Base-by-base conservation (phyloP, 345 rosid species). In the Rhodamnia argentea region DNA sequence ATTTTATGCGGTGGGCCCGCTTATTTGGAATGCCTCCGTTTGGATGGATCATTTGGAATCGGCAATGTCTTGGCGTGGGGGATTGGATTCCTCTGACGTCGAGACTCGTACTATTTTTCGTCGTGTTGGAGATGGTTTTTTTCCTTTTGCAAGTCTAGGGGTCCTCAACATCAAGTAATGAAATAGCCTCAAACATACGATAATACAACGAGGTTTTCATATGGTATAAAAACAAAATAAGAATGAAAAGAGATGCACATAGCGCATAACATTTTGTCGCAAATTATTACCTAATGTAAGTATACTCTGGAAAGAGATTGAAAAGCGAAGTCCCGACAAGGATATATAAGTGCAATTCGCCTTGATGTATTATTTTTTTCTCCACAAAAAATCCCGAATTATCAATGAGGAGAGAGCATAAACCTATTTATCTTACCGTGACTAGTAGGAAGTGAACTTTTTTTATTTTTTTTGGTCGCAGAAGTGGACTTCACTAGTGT, bases 251-350 rank as follows among this genome's bases (percentile, higher is more conserved):
- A 16, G 81, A 37, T 37, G 23, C 10, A 18, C 32, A 20, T 7
- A 4, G 9, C 60, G 58, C 10, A 55, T 20, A 55, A 8, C 58
- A 22, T 13, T 3, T 22, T 29, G 42, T 15, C 3, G 15, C 42
- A 3, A 40, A 62, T 2, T n/a, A 62, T 29, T 2, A 29, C 26
- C 0, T 13, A 4, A 0, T 0, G 0, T 32, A 5, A 7, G 22
- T 62, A 15, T 29, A 14, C 12, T 62, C 22, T 62, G 10, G 9
- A 64, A 32, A 32, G 24, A 0, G 13, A 9, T 37, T 18, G 78
- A 4, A 2, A 0, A 32, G 24, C 8, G 5, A 0, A 70, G 52
- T 51, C 14, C 10, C 14, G 8, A 16, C 3, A 0, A 23, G 1
- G 6, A 32, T 32, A 4, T 5, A 15, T 14, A 29, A 64, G 23